These are phyloP conservation scores for Globisporangium takayamanum DNA, from an alignment of 352 stramenopile species.

Conservation along the genomic window DNA sequence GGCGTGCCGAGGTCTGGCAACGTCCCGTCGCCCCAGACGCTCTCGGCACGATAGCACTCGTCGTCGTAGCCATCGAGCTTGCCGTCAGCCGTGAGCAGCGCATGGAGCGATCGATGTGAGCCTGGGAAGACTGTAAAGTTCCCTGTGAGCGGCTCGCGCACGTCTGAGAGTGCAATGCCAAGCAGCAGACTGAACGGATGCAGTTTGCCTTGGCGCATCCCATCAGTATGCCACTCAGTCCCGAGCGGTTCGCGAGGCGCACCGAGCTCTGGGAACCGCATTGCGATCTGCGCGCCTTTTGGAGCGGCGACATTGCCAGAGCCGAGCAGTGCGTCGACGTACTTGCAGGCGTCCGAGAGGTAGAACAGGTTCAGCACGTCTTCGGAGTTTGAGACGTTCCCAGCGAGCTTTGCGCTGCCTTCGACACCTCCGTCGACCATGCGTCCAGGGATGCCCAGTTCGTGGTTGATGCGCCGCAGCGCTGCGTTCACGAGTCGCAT, in stretches of 20 bases:
- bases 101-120: conserved; percentile 49
- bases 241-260: conserved; percentile 48
- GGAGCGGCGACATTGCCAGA: conserved; percentile 34
- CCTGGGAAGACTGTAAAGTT: conserved; percentile 75
- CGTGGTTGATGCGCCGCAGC: conserved; percentile 67
- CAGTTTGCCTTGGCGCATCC: conserved; percentile 65
- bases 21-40: conserved; percentile 72
- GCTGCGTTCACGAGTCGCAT: conserved; percentile 47
- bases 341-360: conserved; percentile 38
- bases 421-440: conserved; percentile 76
- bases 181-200: conserved; percentile 67
- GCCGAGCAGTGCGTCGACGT: conserved; percentile 61
- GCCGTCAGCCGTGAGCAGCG: conserved; percentile 38
- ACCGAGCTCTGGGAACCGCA: conserved; percentile 69
- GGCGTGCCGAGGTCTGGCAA: conserved; percentile 58
- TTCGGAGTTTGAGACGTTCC: conserved; percentile 64
- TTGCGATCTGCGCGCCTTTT: conserved; percentile 56
- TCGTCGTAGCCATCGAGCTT: conserved; percentile 47
- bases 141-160: conserved; percentile 43
- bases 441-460: conserved; percentile 54
- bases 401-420: conserved; percentile 55
- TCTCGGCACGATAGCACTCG: conserved; percentile 56
- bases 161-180: conserved; percentile 67
- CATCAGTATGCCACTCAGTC: conserved; percentile 80
- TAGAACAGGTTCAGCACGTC: conserved; percentile 56